These are phyloP conservation scores for Candida methanosorbosa DNA, from an alignment of 805 yeast species.

Conservation along the genomic window DNA sequence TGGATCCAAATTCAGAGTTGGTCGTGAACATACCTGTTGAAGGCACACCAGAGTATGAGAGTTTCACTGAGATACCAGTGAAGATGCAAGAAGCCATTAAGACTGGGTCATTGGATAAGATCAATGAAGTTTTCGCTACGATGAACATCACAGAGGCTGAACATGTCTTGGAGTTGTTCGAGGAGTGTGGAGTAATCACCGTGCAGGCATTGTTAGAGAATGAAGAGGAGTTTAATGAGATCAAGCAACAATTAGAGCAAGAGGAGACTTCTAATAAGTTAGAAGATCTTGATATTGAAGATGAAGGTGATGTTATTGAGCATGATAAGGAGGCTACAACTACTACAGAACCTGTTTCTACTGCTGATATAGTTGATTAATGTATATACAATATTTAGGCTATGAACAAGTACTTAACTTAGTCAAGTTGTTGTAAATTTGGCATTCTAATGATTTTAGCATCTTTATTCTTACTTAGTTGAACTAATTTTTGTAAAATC, in stretches of 20 bases:
- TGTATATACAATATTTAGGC: neutral
- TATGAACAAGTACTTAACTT: neutral
- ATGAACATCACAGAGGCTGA: slow-evolving; percentile 78
- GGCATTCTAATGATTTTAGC: slow-evolving; percentile 86
- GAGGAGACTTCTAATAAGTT: slow-evolving; percentile 8
- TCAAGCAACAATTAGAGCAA: slow-evolving; percentile 31
- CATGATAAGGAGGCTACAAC: slow-evolving; percentile 6
- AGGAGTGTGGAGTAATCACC: slow-evolving; percentile 76
- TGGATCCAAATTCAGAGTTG: slow-evolving; percentile 76
- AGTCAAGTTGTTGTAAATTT: slow-evolving; percentile 15
- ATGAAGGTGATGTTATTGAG: slow-evolving; percentile 6
- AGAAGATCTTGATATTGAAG: slow-evolving; percentile 11
- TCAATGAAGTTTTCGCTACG: slow-evolving; percentile 72
- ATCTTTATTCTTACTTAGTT: slow-evolving; percentile 63
- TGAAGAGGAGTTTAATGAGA: slow-evolving; percentile 54
- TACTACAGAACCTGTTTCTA: slow-evolving; percentile 5
- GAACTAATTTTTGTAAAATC: slow-evolving; percentile 58
- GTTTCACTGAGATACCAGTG: slow-evolving; percentile 49
- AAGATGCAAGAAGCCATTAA: slow-evolving; percentile 70
- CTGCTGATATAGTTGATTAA: slow-evolving; percentile 34
- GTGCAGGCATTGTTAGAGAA: slow-evolving; percentile 69
- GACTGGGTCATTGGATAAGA: slow-evolving; percentile 63
- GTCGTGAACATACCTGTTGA: slow-evolving; percentile 61
- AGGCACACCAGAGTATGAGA: slow-evolving; percentile 40
- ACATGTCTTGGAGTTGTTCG: slow-evolving; percentile 58